Percentiles rank a stretch among this genome's conserved stretches.
phyloP scores from a whole-genome alignment of 768 basidiomycete genomes.

The Lyophyllum atratum region DNA sequence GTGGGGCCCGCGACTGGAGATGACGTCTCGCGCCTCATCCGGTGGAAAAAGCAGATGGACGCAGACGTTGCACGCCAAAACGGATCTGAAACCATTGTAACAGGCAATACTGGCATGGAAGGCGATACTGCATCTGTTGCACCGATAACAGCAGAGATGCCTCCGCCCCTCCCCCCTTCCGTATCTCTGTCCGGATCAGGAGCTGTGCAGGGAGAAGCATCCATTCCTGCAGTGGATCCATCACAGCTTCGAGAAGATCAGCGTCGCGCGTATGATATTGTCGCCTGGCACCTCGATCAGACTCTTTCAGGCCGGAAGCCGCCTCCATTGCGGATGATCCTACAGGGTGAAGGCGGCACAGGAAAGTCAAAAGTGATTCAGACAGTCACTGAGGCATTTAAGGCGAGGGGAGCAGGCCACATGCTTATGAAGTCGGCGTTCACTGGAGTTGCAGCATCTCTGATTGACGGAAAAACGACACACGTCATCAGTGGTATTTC shows the following conservation, averaged over 20 bases:
- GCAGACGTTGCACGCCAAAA: not conserved
- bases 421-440: slow-evolving; percentile 36
- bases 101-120: not conserved
- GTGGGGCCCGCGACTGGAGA: not conserved
- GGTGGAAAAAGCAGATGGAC: not conserved
- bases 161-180: not conserved
- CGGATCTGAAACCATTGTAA: not conserved
- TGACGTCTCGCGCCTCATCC: not conserved
- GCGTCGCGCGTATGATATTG: slow-evolving; percentile 34
- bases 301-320: slow-evolving; percentile 17
- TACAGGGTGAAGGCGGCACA: slow-evolving; percentile 43
- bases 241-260: not conserved
- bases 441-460: slow-evolving; percentile 40
- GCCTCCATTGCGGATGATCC: slow-evolving; percentile 35
- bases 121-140: not conserved
- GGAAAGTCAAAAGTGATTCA: slow-evolving; percentile 46
- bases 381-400: slow-evolving; percentile 36
- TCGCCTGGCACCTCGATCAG: slow-evolving; percentile 28
- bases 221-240: not conserved
- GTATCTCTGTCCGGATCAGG: not conserved
- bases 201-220: not conserved
- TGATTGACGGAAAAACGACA: slow-evolving; percentile 37
- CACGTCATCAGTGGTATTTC: slow-evolving; percentile 24
- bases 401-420: not conserved
- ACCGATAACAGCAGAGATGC: not conserved